Percentiles rank a stretch among this genome's conserved stretches.
These are phyloP conservation scores for Pseudocercospora eumusae DNA, from an alignment of 2,329 filamentous ascomycete genomes.

Conservation along the genomic window DNA sequence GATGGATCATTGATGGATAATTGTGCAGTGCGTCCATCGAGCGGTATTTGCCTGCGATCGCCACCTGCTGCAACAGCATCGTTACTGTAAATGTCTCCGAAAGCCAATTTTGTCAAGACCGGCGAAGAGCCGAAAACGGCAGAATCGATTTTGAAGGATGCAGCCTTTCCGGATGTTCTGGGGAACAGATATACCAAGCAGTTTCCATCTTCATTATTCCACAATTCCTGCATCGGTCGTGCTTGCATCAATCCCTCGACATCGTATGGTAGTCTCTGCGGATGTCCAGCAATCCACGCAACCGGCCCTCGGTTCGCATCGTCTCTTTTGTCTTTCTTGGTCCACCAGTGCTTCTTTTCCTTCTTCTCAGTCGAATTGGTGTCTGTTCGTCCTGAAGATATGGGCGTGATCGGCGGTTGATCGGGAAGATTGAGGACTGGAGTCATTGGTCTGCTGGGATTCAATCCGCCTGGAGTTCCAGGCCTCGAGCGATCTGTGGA, in stretches of 20 bases:
- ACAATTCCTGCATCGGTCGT: constrained; percentile 60
- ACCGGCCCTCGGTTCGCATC: constrained; percentile 43
- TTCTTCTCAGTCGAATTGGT: constrained; percentile 29
- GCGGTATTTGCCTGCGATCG: constrained; percentile 39
- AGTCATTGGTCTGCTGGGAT: constrained; percentile 30
- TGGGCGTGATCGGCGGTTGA: constrained; percentile 19
- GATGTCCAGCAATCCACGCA: constrained; percentile 62
- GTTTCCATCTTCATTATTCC: constrained; percentile 61
- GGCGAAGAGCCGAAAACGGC: constrained; percentile 60
- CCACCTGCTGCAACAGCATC: constrained; percentile 29
- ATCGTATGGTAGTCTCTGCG: constrained; percentile 59
- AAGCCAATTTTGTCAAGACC: constrained; percentile 57
- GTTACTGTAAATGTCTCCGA: constrained; percentile 54
- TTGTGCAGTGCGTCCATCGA: constrained; percentile 35
- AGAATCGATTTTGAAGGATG: constrained; percentile 64
- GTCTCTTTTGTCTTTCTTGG: constrained; percentile 36
- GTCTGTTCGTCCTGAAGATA: constrained; percentile 17
- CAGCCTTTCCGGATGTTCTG: constrained; percentile 55
- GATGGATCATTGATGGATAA: constrained; percentile 34
- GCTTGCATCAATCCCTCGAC: constrained; percentile 53
- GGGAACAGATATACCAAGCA: constrained; percentile 65
- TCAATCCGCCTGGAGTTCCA: constrained; percentile 25
- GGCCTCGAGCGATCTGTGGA: constrained; percentile 30
- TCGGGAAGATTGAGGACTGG: constrained; percentile 30
- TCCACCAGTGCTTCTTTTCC: constrained; percentile 39